phyloP scores from a whole-genome alignment of 202 grass and related monocot species.

The Eragrostis tef region DNA sequence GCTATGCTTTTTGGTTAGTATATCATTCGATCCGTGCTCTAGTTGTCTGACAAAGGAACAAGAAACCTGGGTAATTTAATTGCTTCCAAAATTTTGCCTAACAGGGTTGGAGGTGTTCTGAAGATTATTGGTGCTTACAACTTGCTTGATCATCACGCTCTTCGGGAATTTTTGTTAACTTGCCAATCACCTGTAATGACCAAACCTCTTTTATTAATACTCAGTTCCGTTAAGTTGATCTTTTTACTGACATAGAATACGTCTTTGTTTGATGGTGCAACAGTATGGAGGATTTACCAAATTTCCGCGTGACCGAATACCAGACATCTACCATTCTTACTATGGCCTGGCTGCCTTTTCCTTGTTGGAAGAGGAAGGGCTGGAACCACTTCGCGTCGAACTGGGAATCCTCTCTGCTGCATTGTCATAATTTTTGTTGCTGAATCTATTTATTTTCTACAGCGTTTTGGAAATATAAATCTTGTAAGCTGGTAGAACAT shows the following conservation, averaged over 20 bases:
- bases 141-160: conserved; percentile 58
- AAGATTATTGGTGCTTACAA: conserved; percentile 76
- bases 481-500: neutral
- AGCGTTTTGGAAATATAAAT: neutral
- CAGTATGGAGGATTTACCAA: conserved; percentile 91
- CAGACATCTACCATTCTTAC: conserved; percentile 82
- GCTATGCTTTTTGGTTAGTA: conserved; percentile 93
- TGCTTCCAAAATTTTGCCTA: conserved; percentile 8
- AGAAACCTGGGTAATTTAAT: conserved; percentile 29
- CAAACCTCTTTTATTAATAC: conserved; percentile 22
- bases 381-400: conserved; percentile 56
- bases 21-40: neutral
- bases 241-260: conserved; percentile 3
- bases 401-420: conserved; percentile 55
- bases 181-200: conserved; percentile 75
- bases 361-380: conserved; percentile 67
- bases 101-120: conserved; percentile 79
- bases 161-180: conserved; percentile 70
- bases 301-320: conserved; percentile 44
- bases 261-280: neutral
- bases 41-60: neutral
- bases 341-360: conserved; percentile 82
- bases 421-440: conserved; percentile 33
- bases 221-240: neutral
- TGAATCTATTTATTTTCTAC: neutral